phyloP scores from a whole-genome alignment of 2,329 filamentous ascomycete genomes.

The Paradendryphiella salina region DNA sequence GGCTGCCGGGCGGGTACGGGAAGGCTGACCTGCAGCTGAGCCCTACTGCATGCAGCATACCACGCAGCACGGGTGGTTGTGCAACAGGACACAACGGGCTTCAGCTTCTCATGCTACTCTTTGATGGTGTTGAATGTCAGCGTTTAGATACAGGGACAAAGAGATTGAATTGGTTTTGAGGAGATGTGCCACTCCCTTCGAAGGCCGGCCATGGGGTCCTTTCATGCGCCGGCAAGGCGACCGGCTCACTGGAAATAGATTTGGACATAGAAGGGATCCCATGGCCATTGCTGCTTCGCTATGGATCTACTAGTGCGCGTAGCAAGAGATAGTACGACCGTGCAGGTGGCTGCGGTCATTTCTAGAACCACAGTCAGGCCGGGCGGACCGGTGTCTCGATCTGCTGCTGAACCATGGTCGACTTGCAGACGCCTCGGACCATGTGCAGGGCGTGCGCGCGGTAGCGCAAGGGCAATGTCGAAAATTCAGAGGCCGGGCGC shows the following conservation, averaged over 20 bases:
- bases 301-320: background rate
- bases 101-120: slow-evolving; percentile 18
- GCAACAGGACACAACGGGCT: slow-evolving; percentile 13
- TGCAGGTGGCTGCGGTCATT: slow-evolving; percentile 2
- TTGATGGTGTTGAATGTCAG: slow-evolving; percentile 14
- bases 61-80: slow-evolving; percentile 16
- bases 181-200: background rate
- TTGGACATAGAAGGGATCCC: background rate
- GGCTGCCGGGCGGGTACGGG: slow-evolving; percentile 24
- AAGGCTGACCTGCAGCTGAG: slow-evolving; percentile 27
- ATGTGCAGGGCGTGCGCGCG: slow-evolving; percentile 4
- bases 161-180: slow-evolving; percentile 14
- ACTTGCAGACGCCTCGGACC: slow-evolving; percentile 8
- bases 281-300: background rate
- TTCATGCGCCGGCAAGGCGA: background rate
- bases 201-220: background rate
- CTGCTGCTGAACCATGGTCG: slow-evolving; percentile 5
- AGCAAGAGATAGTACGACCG: slow-evolving; percentile 6
- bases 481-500: slow-evolving; percentile 4
- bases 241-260: slow-evolving; percentile 1
- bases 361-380: slow-evolving; percentile 4
- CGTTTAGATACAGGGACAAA: background rate
- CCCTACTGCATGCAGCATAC: slow-evolving; percentile 19
- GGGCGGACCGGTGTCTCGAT: slow-evolving; percentile 13
- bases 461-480: slow-evolving; percentile 8